A percentile compares a stretch with the other conserved stretches of the same genome.
These are phyloP conservation scores for Ustilaginoidea virens DNA, from an alignment of 2,329 filamentous ascomycete genomes.

Conservation along the genomic window DNA sequence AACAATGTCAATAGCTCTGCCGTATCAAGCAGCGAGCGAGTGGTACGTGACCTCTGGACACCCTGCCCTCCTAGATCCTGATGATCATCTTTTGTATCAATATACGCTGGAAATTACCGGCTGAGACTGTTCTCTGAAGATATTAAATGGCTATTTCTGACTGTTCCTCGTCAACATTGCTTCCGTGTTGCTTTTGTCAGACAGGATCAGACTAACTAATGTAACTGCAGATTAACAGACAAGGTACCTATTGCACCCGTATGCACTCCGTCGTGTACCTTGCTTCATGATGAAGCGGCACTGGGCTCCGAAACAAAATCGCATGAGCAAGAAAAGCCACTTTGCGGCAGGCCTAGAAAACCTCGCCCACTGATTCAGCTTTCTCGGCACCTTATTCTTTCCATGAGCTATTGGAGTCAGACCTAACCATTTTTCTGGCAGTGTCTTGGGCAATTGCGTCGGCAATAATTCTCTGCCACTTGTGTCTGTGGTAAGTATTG, in stretches of 20 bases:
- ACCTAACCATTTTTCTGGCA: conserved; percentile 1
- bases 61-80: conserved; percentile 10
- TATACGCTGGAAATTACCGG: conserved; percentile 92
- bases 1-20: too few species aligned
- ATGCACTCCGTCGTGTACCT: conserved; percentile 8
- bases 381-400: conserved; percentile 6
- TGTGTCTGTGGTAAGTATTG: conserved; percentile 1
- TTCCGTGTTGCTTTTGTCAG: conserved; percentile 1
- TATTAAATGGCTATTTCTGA: conserved; percentile 81
- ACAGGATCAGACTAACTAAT: conserved; percentile 15
- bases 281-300: conserved; percentile 72
- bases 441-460: conserved; percentile 4
- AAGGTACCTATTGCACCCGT: conserved; percentile 17
- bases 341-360: conserved; percentile 99
- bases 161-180: conserved; percentile 13
- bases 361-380: conserved; percentile 79
- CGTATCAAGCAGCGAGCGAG: too few species aligned
- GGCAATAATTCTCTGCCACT: not conserved
- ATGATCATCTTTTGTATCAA: conserved; percentile 56
- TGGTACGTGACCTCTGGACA: conserved; percentile 18
- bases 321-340: conserved; percentile 72
- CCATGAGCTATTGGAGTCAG: not conserved
- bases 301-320: conserved; percentile 79
- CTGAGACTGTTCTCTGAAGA: conserved; percentile 65
- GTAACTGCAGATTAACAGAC: conserved; percentile 9